Percentiles rank a stretch among this genome's conserved stretches.
phyloP scores from a whole-genome alignment of 164 flowering plant species.

The Magnolia officinalis region DNA sequence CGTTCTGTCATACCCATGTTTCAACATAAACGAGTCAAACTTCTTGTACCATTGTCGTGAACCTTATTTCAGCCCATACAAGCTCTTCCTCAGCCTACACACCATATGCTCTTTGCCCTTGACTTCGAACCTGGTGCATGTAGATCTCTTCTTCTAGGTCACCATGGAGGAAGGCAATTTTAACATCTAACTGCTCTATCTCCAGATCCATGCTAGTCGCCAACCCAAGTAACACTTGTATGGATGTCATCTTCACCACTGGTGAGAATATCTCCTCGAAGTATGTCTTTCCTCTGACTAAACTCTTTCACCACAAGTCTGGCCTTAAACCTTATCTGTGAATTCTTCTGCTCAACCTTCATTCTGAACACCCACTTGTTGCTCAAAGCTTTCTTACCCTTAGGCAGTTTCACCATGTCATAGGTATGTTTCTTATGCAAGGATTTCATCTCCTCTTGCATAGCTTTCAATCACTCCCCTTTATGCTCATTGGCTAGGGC shows the following conservation, averaged over 20 bases:
- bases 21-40: neutral
- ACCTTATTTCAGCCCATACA: neutral
- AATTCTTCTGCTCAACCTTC: too few species aligned
- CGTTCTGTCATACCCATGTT: neutral
- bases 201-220: neutral
- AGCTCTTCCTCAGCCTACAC: neutral
- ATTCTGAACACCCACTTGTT: too few species aligned
- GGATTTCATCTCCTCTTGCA: too few species aligned
- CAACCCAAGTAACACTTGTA: neutral
- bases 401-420: too few species aligned
- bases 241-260: neutral
- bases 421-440: too few species aligned
- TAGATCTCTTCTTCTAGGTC: neutral
- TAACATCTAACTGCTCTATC: neutral
- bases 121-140: neutral
- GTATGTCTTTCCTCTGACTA: neutral
- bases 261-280: neutral
- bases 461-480: too few species aligned
- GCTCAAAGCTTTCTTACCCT: too few species aligned
- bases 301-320: too few species aligned
- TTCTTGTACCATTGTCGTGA: neutral
- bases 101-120: neutral
- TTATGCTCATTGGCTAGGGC: too few species aligned
- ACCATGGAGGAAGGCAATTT: neutral
- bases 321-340: too few species aligned